These are phyloP conservation scores for Drechmeria coniospora DNA, from an alignment of 2,329 filamentous ascomycete species.

Conservation along the genomic window DNA sequence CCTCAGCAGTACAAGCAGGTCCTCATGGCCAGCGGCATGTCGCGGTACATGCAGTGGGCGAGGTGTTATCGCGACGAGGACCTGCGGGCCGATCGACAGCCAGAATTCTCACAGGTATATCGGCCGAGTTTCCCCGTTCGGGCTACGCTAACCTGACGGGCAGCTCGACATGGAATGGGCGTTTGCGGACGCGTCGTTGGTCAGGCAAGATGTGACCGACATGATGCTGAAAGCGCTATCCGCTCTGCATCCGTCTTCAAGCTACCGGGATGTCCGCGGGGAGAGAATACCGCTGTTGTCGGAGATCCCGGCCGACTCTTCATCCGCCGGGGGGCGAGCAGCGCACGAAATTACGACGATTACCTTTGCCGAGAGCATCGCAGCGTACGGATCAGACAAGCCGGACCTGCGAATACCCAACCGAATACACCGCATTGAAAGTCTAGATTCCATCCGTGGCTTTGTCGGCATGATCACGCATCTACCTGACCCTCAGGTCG, in stretches of 20 bases:
- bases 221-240: constrained; percentile 16
- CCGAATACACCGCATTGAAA: constrained; percentile 47
- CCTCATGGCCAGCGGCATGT: constrained; percentile 78
- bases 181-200: constrained; percentile 45
- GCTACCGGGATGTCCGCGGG: constrained; percentile 48
- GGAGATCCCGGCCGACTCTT: constrained; percentile 8
- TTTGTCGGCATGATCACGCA: constrained; percentile 63
- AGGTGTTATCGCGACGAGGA: constrained; percentile 94
- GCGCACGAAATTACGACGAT: constrained; percentile 18
- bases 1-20: constrained; percentile 99
- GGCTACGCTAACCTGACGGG: constrained; percentile 1
- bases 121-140: no score
- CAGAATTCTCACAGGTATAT: constrained; percentile 78
- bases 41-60: constrained; percentile 81
- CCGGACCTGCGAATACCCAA: constrained; percentile 69
- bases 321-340: constrained; percentile 6
- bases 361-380: constrained; percentile 43
- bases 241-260: constrained; percentile 16
- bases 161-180: constrained; percentile 89
- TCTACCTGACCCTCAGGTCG: constrained; percentile 53
- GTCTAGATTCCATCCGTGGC: constrained; percentile 38
- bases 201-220: constrained; percentile 20
- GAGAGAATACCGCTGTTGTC: constrained; percentile 17
- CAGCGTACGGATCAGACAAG: constrained; percentile 74
- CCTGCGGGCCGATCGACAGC: constrained; percentile 78